Evolutionary conservation across 2,329 filamentous ascomycete species (phyloP).

Genomic region (Cladosporium halotolerans): DNA sequence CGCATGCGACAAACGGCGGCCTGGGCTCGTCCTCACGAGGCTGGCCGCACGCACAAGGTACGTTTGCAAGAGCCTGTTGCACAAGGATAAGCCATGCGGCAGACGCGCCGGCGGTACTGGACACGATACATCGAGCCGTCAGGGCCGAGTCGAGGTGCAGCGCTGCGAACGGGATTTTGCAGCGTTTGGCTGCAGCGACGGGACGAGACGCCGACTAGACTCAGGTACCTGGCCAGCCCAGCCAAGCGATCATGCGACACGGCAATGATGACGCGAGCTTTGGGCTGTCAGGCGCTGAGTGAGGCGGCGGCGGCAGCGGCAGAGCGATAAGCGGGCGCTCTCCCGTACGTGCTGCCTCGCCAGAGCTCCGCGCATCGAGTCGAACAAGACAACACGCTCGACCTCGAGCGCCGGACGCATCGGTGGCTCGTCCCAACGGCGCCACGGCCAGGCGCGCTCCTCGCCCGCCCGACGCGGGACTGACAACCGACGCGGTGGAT

Average conservation of each 20-base stretch:
- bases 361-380: background rate
- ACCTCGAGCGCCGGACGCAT: background rate
- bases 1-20: slow-evolving; percentile 32
- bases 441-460: slow-evolving; percentile 1
- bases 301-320: too few relatives aligned
- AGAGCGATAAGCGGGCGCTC: background rate
- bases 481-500: slow-evolving; percentile 8
- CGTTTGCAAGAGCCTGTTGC: slow-evolving; percentile 6
- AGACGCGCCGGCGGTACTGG: background rate
- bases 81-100: slow-evolving; percentile 1
- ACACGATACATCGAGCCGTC: background rate
- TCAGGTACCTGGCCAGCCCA: slow-evolving; percentile 7
- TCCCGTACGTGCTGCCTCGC: too few relatives aligned
- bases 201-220: slow-evolving; percentile 10
- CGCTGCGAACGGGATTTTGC: slow-evolving; percentile 9
- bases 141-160: background rate
- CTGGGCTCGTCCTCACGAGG: slow-evolving; percentile 3
- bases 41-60: slow-evolving; percentile 9
- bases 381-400: background rate
- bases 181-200: slow-evolving; percentile 5
- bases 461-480: background rate
- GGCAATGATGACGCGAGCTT: background rate
- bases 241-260: slow-evolving; percentile 9
- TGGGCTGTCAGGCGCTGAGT: slow-evolving; percentile 2
- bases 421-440: slow-evolving; percentile 11